Base-by-base conservation (phyloP, 2,329 filamentous ascomycete species). In the Claviceps sp. region DNA sequence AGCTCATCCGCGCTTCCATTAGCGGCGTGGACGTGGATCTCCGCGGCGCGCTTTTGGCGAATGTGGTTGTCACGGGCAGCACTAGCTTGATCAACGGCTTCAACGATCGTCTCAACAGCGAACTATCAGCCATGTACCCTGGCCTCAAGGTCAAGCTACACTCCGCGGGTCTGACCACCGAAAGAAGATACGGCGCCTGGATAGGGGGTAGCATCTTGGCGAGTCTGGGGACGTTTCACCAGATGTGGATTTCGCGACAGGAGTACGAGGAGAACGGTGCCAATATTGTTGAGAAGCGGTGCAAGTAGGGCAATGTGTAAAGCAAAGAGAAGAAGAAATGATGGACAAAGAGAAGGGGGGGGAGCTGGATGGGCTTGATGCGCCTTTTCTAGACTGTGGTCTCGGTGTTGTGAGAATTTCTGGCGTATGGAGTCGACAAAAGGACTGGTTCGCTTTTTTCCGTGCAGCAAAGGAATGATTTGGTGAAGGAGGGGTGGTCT, bases 161-260 rank as follows among this genome's bases (percentile, higher is more conserved):
- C 60, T 89, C 93, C 0, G 85, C 89, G 0, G 88, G 89, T 17
- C 81, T 91, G 61, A 87, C 87, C 0, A 87, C 85, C 40, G 94
- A 98, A 75, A 75, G 94, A 51, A 85, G 89, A 58, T 97, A 95
- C 68, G 90, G 88, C 22, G 84, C 87, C 48, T 98, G 93, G 91
- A 89, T 98, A 59, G 93, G 94, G 47, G 93, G 93, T 46, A 96
- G 89, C 69, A 96, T 98, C 60, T 73, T 98, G 59, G 90, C 88
- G 6, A 96, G 90, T 68, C 69, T 98, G 70, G 94, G 94, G 10
- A 95, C 90, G 14, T 98, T 98, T 71, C 93, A 98, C 72, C 93
- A 98, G 74, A 91, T 98, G 86, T 98, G 93, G 93, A 94, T 98
- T 61, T 91, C 85, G 24, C 88, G 83, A 69, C 95, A 95, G 75